Evolutionary conservation across 148 eudicot genomes (phyloP), one percentile per base, ranked within the genome.

Genomic region (Chenopodium quinoa): DNA sequence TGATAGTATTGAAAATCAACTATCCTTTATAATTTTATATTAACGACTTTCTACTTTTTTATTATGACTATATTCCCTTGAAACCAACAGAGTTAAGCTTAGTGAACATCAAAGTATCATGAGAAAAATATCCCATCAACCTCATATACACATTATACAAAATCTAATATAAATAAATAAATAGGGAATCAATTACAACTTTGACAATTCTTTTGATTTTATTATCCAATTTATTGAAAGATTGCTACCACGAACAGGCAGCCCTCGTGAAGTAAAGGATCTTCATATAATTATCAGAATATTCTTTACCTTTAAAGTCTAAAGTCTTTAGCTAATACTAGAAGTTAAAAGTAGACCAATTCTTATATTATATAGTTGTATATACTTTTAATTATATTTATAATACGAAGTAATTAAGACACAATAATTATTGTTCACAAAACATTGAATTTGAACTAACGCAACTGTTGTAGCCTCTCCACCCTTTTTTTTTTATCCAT

Each of bases 191-290:
- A 27, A 67, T 69, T 31, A 69, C 72, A 69, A 16, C 32, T 13
- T 69, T 32, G 72, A 69, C 72, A 69, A 27, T 23, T 67, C 4
- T 67, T 27, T 65, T 13, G 32, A 7, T 1, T 27, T n/a, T 63
- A 4, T 11, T 31, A 12, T 19, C 2, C 22, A 69, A 69, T 16
- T 69, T 31, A 69, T 12, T 4, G n/a, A 14, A 6, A 69, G 37
- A 67, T 67, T 27, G 34, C 19, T 14, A 29, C 68, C 71, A 67
- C 71, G 71, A 69, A 17, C 7, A 17, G 46, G 46, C 72, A 69
- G 44, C 44, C 44, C 72, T 69, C 72, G 72, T 69, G 72, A 69
- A 69, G 72, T 31, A 69, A 32, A 69, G 72, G 19, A 67, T 67
- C 71, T 67, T 27, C 0, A 3, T 27, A 67, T 64, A 64, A 12